These are phyloP conservation scores for Fusarium tjaetaba DNA, from an alignment of 2,329 filamentous ascomycete species.

Conservation along the genomic window DNA sequence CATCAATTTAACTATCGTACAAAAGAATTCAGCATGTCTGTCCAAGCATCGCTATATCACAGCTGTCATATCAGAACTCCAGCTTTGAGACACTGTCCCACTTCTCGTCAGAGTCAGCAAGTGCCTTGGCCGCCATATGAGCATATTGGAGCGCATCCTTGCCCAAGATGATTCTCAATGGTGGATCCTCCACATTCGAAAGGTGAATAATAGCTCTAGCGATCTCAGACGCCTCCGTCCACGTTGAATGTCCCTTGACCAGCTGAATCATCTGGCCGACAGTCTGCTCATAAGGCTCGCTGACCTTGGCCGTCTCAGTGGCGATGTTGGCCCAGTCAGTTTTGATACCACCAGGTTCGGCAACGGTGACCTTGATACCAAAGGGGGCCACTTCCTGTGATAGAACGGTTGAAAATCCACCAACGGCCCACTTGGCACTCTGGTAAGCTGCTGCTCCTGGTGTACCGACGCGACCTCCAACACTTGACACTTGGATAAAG, in stretches of 20 bases:
- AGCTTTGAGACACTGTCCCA: slow-evolving; percentile 39
- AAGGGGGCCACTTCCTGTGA: slow-evolving; percentile 49
- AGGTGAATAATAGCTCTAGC: slow-evolving; percentile 45
- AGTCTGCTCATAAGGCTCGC: slow-evolving; percentile 49
- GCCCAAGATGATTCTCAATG: slow-evolving; percentile 48
- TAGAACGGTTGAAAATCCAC: slow-evolving; percentile 51
- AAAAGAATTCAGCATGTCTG: fast-evolving
- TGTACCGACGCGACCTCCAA: slow-evolving; percentile 50
- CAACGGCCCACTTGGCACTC: slow-evolving; percentile 52
- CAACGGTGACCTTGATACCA: slow-evolving; percentile 52
- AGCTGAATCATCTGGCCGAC: slow-evolving; percentile 45
- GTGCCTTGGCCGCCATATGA: slow-evolving; percentile 20
- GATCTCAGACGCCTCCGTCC: slow-evolving; percentile 38
- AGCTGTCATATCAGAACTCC: background rate
- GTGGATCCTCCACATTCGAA: slow-evolving; percentile 41
- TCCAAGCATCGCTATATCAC: fast-evolving
- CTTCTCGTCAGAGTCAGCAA: slow-evolving; percentile 46
- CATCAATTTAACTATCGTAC: background rate
- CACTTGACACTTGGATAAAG: slow-evolving; percentile 54
- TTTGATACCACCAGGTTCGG: slow-evolving; percentile 54
- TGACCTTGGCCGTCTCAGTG: slow-evolving; percentile 41
- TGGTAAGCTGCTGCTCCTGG: slow-evolving; percentile 51
- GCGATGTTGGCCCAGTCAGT: slow-evolving; percentile 52
- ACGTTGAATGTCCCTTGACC: background rate
- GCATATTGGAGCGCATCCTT: slow-evolving; percentile 41